Evolutionary conservation across 1,139 yeast species (phyloP), one percentile per base, ranked within the genome.

Genomic region (Saccharomyces uvarum): DNA sequence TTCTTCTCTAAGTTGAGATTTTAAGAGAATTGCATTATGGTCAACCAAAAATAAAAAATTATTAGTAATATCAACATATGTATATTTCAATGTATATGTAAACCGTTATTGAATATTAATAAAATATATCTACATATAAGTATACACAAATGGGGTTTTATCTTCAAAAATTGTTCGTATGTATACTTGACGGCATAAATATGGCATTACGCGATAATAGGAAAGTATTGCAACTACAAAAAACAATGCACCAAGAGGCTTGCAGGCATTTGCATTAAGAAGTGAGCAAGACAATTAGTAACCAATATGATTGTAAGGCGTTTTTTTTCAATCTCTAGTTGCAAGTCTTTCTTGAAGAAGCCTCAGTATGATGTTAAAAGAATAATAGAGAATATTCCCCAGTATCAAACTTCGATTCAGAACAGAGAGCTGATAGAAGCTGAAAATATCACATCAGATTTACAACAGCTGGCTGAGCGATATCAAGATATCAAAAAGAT

Each of bases 1-100:
- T 93, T 93, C 86, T 93, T 93, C 89, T 86, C 96, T 80, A 93
- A 93, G 84, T 88, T 93, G 77, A 88, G 90, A 83, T 93, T 93
- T 83, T 93, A 90, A 88, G 65, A 38, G 44, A 38, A 38, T 38
- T 38, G 44, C 44, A 38, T 38, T 38, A 38, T 38, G 44, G 44
- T 38, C 44, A 38, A 38, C 44, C 44, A 38, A 38, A 38, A 38
- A 38, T 38, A 9, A 38, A 38, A 38, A n/a, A n/a, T 32, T 32
- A 32, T 32, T 32, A 32, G 9, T 32, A 32, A 32, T 32, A 32
- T 4, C 38, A 32, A 32, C 38, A 13, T 32, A 32, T 13, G 38
- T 32, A 32, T 32, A 32, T 32, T 32, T 32, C 14, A 28, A 28
- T 28, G 14, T 33, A 19, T 33, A 33, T 33, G 42, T 33, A 33